Percentiles rank a stretch among this genome's conserved stretches.
Conservation (phyloP, 257 asterid genomes). For the Sherardia arvensis region DNA sequence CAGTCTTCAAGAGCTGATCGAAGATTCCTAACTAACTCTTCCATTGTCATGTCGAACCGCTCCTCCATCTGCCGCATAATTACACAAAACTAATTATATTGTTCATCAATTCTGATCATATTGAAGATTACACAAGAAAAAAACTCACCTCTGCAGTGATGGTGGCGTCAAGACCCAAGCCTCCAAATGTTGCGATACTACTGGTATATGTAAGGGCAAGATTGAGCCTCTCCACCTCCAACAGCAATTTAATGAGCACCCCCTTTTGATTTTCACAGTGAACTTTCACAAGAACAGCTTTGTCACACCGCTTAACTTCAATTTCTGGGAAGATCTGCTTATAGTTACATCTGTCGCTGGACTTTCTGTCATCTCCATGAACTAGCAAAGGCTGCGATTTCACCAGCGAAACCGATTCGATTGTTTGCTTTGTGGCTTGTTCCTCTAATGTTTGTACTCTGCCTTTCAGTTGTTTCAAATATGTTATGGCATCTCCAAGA, state of each 20-base stretch:
- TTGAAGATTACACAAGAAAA: not conserved
- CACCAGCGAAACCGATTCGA: constrained; percentile 24
- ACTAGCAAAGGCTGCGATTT: constrained; percentile 21
- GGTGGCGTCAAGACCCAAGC: constrained; percentile 23
- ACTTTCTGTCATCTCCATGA: constrained; percentile 19
- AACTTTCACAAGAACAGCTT: constrained; percentile 9
- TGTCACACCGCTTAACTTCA: constrained; percentile 10
- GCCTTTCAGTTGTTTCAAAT: constrained; percentile 15
- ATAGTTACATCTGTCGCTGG: not conserved
- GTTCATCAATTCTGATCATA: not conserved
- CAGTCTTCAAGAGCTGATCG: constrained; percentile 1
- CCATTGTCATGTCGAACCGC: constrained; percentile 18
- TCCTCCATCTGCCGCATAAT: constrained; percentile 23
- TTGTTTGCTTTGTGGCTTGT: constrained; percentile 17
- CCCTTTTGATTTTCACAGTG: constrained; percentile 12
- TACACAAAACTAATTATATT: not conserved
- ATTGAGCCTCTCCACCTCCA: constrained; percentile 13
- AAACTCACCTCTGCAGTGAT: constrained; percentile 1
- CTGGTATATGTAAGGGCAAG: constrained; percentile 7
- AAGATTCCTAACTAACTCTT: constrained; percentile 1
- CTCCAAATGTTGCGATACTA: constrained; percentile 18
- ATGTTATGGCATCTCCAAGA: constrained; percentile 20
- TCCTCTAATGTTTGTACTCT: constrained; percentile 12
- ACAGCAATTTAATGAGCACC: constrained; percentile 6
- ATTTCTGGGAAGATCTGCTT: constrained; percentile 15